Evolutionary conservation across 495 filamentous ascomycete species (phyloP), one percentile per base, ranked within the genome.

Genomic region (Thozetella sp.): DNA sequence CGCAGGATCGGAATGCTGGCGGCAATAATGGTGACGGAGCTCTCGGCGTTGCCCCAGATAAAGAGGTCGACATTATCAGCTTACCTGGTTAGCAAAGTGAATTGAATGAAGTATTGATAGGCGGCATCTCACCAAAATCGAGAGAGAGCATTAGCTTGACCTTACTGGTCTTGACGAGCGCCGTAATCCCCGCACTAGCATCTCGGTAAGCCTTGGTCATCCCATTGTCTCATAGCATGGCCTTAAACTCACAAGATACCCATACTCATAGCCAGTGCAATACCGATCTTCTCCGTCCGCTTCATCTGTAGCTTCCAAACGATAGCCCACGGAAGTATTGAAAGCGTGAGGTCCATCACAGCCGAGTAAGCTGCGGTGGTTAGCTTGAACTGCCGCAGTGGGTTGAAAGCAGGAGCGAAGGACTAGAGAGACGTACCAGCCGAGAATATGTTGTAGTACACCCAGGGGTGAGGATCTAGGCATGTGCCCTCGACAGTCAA

Each of bases 181-280:
- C 51, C 4, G 64, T 61, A 22, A 60, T 37, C 2, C 64, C 64
- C 23, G 64, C 64, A 26, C 64, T 67, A 26, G 20, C 2, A 23
- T n/a, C 52, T 20, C 37, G 6, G 2, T 48, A 23, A 37, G 25
- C 22, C n/a, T 4, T 20, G 11, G 34, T 22, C 26, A 55, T 13
- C 25, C 17, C 6, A 15, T n/a, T 40, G 22, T 17, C 3, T 0
- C 13, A 27, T 22, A 17, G 27, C 27, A 12, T 15, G 50, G 22
- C 1, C 11, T 2, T 26, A 3, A 15, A 59, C 57, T 22, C 25
- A 58, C 22, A 68, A 64, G 25, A 64, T 27, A 54, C 63, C 63
- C 30, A 66, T 62, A 26, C 60, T 63, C 63, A 66, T 66, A 25
- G 63, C 63, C 19, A 61, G 62, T 6, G 57, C 54, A 2, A 61